Evolutionary conservation across 495 filamentous ascomycete genomes (phyloP).

Genomic region (Aspergillus saccharolyticus): DNA sequence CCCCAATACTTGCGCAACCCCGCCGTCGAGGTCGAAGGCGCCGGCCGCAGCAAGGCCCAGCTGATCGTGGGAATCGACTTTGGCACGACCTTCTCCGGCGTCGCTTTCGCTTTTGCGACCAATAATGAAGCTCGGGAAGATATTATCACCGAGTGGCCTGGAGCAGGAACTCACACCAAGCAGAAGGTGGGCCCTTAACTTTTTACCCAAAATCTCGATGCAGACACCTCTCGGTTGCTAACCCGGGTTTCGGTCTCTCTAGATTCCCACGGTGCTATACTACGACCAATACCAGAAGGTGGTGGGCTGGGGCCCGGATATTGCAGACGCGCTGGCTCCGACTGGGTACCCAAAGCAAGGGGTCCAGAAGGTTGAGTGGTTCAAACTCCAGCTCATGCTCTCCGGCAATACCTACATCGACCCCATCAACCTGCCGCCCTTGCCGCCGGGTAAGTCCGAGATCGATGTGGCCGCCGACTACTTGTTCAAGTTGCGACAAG

Average conservation of each 20-base stretch:
- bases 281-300: conserved; percentile 81
- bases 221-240: conserved; percentile 6
- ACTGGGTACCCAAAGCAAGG: conserved; percentile 76
- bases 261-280: conserved; percentile 79
- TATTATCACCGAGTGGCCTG: conserved; percentile 77
- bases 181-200: conserved; percentile 53
- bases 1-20: conserved; percentile 47
- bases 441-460: conserved; percentile 73
- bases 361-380: conserved; percentile 81
- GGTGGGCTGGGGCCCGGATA: conserved; percentile 77
- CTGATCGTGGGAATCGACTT: conserved; percentile 72
- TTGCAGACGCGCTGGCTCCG: conserved; percentile 71
- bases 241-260: conserved; percentile 4
- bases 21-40: conserved; percentile 77
- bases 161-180: conserved; percentile 70
- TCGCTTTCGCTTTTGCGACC: conserved; percentile 74
- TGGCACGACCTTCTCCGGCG: conserved; percentile 74
- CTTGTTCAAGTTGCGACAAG: conserved; percentile 72
- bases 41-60: conserved; percentile 66
- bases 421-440: conserved; percentile 72
- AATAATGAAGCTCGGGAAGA: conserved; percentile 73
- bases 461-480: conserved; percentile 79
- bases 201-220: not conserved
- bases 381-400: conserved; percentile 77
- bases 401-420: conserved; percentile 79